Percentiles rank a stretch among this genome's conserved stretches.
phyloP scores from a whole-genome alignment of 805 yeast genomes.

The Ogataea methanolica region DNA sequence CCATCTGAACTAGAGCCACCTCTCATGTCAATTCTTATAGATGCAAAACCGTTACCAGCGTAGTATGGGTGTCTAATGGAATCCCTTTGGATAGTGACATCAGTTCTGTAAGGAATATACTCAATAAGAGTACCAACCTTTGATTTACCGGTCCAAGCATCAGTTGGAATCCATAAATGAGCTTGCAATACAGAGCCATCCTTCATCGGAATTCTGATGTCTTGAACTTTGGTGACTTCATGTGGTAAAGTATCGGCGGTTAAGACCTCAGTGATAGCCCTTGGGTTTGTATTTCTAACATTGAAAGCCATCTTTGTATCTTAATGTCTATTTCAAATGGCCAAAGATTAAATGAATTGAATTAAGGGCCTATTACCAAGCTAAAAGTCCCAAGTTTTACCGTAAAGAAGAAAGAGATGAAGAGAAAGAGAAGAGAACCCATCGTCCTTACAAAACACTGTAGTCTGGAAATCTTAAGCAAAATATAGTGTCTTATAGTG shows the following conservation, averaged over 20 bases:
- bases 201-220: conserved; percentile 33
- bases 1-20: conserved; percentile 42
- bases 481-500: too few relatives aligned
- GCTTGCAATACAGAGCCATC: conserved; percentile 38
- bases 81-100: conserved; percentile 41
- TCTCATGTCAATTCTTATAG: conserved; percentile 43
- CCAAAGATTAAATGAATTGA: background rate
- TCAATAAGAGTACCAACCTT: conserved; percentile 38
- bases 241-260: conserved; percentile 24
- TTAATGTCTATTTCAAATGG: background rate
- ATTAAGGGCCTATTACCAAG: background rate
- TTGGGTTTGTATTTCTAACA: conserved; percentile 31
- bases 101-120: conserved; percentile 44
- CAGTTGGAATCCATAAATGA: conserved; percentile 40
- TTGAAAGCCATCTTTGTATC: conserved; percentile 35
- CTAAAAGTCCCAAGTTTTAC: too few relatives aligned
- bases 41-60: conserved; percentile 43
- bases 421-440: too few relatives aligned
- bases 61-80: conserved; percentile 42
- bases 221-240: conserved; percentile 30
- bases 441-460: too few relatives aligned
- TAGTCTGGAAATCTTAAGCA: too few relatives aligned
- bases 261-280: conserved; percentile 14
- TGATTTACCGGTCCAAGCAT: conserved; percentile 24
- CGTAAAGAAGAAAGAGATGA: too few relatives aligned